Evolutionary conservation across 2,329 filamentous ascomycete genomes (phyloP), one percentile per base, ranked within the genome.

Genomic region (Ceratocystis cacaofunesta): DNA sequence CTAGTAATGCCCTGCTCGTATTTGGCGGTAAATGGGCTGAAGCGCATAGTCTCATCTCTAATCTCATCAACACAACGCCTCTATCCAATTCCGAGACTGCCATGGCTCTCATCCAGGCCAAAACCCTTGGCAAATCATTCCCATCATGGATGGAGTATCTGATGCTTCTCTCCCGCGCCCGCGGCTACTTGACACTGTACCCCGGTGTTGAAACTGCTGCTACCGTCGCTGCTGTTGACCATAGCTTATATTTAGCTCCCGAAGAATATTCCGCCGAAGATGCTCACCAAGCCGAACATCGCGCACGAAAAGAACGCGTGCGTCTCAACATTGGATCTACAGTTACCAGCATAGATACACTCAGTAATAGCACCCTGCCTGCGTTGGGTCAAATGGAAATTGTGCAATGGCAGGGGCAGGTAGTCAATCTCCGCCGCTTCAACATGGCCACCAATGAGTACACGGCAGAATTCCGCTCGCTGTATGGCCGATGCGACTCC

Each of bases 21-120:
- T 85, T 94, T 65, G 91, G 92, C 55, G 84, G 90, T 61, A 91
- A 87, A 71, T 99, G 94, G 94, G 77, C 83, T 12, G 89, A 95
- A 70, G 80, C 96, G 8, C 91, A 96, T 72, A 82, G 85, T 10
- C 94, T 95, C 70, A 80, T 95, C 1, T 83, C 87, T 10, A 80
- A 82, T 61, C 78, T 85, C 5, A 74, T 75, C 44, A 60, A 68
- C 19, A 69, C 70, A 7, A 64, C 52, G 10, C 64, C 69, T 0
- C 71, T 70, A n/a, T 70, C 75, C 6, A 70, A 73, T 0, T 70
- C 74, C 1, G 75, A 78, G 0, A 69, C 75, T 0, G 72, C 81
- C 6, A 69, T 82, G 19, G 74, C 76, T 5, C 43, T 62, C 2
- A 64, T 28, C 28, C 61, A 63, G 19, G 71, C 77, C 28, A 90